Evolutionary conservation across 495 filamentous ascomycete genomes (phyloP).

Genomic region (Podospora bellae-mahoneyi): DNA sequence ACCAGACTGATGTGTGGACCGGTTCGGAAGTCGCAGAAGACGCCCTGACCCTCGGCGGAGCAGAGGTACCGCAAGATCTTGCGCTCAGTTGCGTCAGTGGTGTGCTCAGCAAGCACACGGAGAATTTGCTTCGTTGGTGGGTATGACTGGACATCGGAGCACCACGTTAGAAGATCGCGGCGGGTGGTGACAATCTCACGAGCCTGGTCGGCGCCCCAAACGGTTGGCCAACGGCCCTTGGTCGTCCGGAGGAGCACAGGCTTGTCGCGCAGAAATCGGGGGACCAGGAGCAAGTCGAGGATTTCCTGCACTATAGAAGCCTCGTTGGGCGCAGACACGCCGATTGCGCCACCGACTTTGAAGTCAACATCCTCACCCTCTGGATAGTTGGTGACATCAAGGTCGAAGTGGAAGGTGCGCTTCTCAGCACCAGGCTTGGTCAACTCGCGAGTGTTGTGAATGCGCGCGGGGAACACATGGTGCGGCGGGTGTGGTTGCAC

Average conservation of each 20-base stretch:
- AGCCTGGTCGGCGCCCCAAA: conserved; percentile 90
- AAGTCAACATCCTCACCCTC: conserved; percentile 85
- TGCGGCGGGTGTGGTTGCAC: conserved; percentile 95
- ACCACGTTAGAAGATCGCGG: conserved; percentile 90
- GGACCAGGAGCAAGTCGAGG: conserved; percentile 73
- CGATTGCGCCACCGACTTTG: conserved; percentile 93
- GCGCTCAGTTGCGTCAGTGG: conserved; percentile 73
- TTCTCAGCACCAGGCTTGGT: conserved; percentile 92
- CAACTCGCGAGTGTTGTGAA: conserved; percentile 78
- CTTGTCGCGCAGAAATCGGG: conserved; percentile 74
- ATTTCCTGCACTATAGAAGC: conserved; percentile 74
- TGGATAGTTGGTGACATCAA: conserved; percentile 95
- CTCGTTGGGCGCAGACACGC: conserved; percentile 84
- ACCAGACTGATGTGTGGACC: conserved; percentile 77
- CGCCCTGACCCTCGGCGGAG: conserved; percentile 85
- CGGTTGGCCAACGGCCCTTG: conserved; percentile 88
- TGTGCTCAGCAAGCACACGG: conserved; percentile 81
- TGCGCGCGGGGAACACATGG: conserved; percentile 78
- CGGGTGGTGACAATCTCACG: conserved; percentile 83
- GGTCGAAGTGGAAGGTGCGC: conserved; percentile 92
- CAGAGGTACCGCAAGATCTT: conserved; percentile 81
- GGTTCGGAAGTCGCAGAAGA: conserved; percentile 93
- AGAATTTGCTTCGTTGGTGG: conserved; percentile 86
- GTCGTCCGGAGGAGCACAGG: conserved; percentile 72
- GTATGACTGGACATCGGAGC: conserved; percentile 87